These are phyloP conservation scores for Globisporangium nodosum DNA, from an alignment of 352 stramenopile species.

Conservation along the genomic window DNA sequence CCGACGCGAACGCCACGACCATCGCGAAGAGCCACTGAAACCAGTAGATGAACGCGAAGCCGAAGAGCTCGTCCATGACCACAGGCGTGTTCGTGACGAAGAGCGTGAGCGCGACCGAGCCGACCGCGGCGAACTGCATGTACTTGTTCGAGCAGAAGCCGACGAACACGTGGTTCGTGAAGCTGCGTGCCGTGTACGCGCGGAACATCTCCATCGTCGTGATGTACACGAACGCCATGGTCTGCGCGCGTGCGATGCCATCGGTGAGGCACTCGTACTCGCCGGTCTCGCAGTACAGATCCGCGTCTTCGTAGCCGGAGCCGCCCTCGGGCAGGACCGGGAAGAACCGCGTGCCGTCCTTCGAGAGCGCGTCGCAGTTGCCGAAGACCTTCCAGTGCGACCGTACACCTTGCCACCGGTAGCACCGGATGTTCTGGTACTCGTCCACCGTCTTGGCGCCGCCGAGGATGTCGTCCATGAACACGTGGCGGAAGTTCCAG, in stretches of 20 bases:
- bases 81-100: constrained; percentile 33
- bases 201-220: constrained; percentile 70
- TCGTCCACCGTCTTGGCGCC: constrained; percentile 29
- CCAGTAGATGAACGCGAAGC: constrained; percentile 38
- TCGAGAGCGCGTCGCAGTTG: constrained; percentile 49
- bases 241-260: constrained; percentile 56
- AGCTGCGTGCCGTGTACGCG: constrained; percentile 70
- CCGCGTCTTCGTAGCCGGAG: constrained; percentile 27
- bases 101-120: constrained; percentile 32
- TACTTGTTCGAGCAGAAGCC: constrained; percentile 66
- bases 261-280: constrained; percentile 57
- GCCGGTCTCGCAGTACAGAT: constrained; percentile 44
- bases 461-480: constrained; percentile 50
- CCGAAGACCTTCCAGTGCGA: constrained; percentile 48
- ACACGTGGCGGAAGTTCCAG: constrained; percentile 58
- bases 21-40: constrained; percentile 36
- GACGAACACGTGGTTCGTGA: constrained; percentile 52
- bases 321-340: constrained; percentile 27
- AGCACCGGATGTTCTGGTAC: constrained; percentile 51
- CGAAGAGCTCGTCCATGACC: constrained; percentile 44
- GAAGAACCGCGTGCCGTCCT: constrained; percentile 56
- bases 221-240: constrained; percentile 66
- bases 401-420: constrained; percentile 31
- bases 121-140: constrained; percentile 48
- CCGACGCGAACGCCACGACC: constrained; percentile 20